Base-by-base conservation (phyloP, 2,329 filamentous ascomycete genomes). In the Septoria linicola region DNA sequence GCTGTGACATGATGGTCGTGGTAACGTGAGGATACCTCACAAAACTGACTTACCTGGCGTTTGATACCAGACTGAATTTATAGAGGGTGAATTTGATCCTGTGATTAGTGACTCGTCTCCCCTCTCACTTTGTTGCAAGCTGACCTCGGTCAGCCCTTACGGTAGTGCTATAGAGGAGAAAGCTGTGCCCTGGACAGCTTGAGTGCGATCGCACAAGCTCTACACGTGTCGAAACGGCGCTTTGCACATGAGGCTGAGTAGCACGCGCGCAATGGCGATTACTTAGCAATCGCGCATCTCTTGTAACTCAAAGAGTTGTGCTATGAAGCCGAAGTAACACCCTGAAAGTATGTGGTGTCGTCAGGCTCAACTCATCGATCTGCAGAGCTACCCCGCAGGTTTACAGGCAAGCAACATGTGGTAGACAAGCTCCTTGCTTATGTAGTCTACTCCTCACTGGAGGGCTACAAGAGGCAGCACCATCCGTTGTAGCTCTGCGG, bases 311-410 rank as follows among this genome's bases (percentile, higher is more conserved):
- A 19, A 46, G 43, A 14, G 8, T n/a, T 46, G 43, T 16, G 14
- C 31, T n/a, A 37, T 37, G 31, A 35, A 36, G 19, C 41, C 41
- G 49, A 51, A 51, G 49, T 46, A 41, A 31, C 32, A 37, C 49
- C 49, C 42, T 45, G 19, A 14, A 37, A 36, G 20, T 30, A 19
- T 20, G 17, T 43, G 16, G 41, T 37, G 17, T 42, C 41, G 34
- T 30, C 41, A 45, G 25, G 37, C 25, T 40, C 42, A 36, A 43
- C 30, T 32, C 49, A 19, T 46, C 42, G 27, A 51, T 46, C 35
- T 23, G 37, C 27, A 50, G 50, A 53, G 50, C 50, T 53, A 53
- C 50, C 50, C 50, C 50, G 50, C 50, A 52, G 32, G 14, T n/a
- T 42, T 19, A 20, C 23, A 40, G 16, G 19, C 37, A 42, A 42